A percentile compares a stretch with the other conserved stretches of the same genome.
These are phyloP conservation scores for Neurospora tetrasperma DNA, from an alignment of 495 filamentous ascomycete species.

Conservation along the genomic window DNA sequence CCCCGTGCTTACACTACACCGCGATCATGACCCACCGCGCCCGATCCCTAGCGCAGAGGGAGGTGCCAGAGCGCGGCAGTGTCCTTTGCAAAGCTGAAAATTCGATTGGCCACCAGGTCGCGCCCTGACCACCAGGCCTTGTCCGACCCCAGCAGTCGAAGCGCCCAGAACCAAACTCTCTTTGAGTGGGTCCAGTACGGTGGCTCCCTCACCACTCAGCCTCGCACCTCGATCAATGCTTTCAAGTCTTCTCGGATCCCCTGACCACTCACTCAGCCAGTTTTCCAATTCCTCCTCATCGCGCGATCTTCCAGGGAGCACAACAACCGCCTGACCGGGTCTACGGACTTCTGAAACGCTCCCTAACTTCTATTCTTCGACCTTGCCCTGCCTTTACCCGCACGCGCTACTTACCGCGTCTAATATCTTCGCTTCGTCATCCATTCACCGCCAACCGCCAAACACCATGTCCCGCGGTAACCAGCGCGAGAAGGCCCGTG, in stretches of 20 bases:
- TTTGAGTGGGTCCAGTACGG: neutral
- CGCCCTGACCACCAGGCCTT: slow-evolving; percentile 6
- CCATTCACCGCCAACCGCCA: neutral
- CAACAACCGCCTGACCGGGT: neutral
- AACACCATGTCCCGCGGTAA: slow-evolving; percentile 79
- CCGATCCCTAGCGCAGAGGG: neutral
- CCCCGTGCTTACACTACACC: neutral
- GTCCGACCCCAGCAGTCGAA: slow-evolving; percentile 5
- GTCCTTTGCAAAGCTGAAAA: slow-evolving; percentile 8
- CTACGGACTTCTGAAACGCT: slow-evolving; percentile 2
- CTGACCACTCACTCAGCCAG: neutral
- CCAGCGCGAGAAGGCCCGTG: slow-evolving; percentile 81
- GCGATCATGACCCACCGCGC: neutral
- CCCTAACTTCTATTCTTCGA: neutral
- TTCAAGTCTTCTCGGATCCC: neutral
- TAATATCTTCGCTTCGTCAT: slow-evolving; percentile 2
- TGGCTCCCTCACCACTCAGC: neutral
- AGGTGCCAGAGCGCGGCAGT: neutral
- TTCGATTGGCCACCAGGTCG: slow-evolving; percentile 11
- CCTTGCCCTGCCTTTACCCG: neutral
- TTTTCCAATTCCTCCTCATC: neutral
- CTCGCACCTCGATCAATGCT: neutral
- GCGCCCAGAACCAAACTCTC: slow-evolving; percentile 9
- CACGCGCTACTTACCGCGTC: slow-evolving; percentile 1
- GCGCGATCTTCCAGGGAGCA: neutral